Evolutionary conservation across 208 protist species (phyloP).

Genomic region (Endotrypanum monterogeii): DNA sequence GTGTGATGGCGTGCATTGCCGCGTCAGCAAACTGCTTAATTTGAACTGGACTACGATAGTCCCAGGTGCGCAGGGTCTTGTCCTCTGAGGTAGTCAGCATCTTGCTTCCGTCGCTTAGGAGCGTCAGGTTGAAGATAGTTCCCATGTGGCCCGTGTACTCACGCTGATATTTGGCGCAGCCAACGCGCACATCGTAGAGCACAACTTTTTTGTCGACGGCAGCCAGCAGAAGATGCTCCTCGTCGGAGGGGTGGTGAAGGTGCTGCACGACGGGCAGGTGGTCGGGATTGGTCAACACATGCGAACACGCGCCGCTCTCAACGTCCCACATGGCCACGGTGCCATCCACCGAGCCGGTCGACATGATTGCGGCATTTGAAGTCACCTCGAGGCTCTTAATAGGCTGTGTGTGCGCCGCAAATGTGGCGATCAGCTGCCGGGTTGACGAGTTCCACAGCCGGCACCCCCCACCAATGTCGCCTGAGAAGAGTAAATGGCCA

Average conservation of each 20-base stretch:
- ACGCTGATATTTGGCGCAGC: slow-evolving; percentile 55
- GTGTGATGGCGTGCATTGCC: slow-evolving; percentile 92
- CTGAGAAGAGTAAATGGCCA: slow-evolving; percentile 95
- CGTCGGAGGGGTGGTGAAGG: slow-evolving; percentile 70
- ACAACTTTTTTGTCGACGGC: slow-evolving; percentile 68
- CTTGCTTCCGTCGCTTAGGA: slow-evolving; percentile 91
- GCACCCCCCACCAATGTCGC: slow-evolving; percentile 83
- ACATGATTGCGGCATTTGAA: slow-evolving; percentile 85
- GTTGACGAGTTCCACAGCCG: slow-evolving; percentile 90
- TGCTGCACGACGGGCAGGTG: slow-evolving; percentile 69
- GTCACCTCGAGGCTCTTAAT: slow-evolving; percentile 93
- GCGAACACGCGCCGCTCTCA: slow-evolving; percentile 77
- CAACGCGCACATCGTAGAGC: slow-evolving; percentile 90
- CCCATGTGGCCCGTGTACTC: slow-evolving; percentile 97
- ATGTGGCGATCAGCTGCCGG: slow-evolving; percentile 88
- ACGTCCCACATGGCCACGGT: slow-evolving; percentile 95
- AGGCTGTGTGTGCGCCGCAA: slow-evolving; percentile 88
- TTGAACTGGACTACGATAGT: slow-evolving; percentile 95
- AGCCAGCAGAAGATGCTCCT: slow-evolving; percentile 53
- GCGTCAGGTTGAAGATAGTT: slow-evolving; percentile 95
- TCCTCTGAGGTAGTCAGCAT: slow-evolving; percentile 96
- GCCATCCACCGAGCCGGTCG: slow-evolving; percentile 91
- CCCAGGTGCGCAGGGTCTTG: slow-evolving; percentile 97
- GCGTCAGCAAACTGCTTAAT: slow-evolving; percentile 97
- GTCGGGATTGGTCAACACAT: slow-evolving; percentile 73